Evolutionary conservation across 177 flowering plant genomes (phyloP).

Genomic region (Telopea speciosissima): DNA sequence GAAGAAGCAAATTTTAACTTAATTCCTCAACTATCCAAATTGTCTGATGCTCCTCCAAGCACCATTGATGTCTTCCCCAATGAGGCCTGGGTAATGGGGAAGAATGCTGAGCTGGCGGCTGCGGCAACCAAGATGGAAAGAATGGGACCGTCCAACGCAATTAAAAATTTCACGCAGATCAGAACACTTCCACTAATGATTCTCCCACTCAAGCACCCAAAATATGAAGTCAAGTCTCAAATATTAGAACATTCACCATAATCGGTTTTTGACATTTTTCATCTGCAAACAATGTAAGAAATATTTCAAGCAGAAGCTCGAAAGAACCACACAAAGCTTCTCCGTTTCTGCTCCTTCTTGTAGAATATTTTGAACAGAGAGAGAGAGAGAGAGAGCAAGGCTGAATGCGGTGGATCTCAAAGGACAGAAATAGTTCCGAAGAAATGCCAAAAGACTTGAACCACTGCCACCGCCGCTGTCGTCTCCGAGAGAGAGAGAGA

Average conservation of each 20-base stretch:
- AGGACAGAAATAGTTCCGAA: background rate
- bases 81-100: conserved; percentile 19
- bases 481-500: too few species aligned
- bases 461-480: too few species aligned
- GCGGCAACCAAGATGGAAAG: conserved; percentile 56
- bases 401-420: background rate
- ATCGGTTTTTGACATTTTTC: background rate
- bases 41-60: conserved; percentile 44
- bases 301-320: background rate
- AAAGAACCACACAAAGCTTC: background rate
- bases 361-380: background rate
- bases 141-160: conserved; percentile 4
- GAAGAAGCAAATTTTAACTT: conserved; percentile 37
- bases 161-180: conserved; percentile 1
- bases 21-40: conserved; percentile 43
- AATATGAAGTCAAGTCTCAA: background rate
- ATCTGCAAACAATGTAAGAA: background rate
- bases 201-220: background rate
- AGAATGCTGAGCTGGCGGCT: conserved; percentile 40
- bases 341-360: background rate
- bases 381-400: background rate
- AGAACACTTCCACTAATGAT: background rate
- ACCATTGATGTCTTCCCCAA: conserved; percentile 30
- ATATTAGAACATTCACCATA: background rate
- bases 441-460: too few species aligned